These are phyloP conservation scores for Cutaneotrichosporon spelunceum DNA, from an alignment of 1,284 basidiomycete genomes.

Conservation along the genomic window DNA sequence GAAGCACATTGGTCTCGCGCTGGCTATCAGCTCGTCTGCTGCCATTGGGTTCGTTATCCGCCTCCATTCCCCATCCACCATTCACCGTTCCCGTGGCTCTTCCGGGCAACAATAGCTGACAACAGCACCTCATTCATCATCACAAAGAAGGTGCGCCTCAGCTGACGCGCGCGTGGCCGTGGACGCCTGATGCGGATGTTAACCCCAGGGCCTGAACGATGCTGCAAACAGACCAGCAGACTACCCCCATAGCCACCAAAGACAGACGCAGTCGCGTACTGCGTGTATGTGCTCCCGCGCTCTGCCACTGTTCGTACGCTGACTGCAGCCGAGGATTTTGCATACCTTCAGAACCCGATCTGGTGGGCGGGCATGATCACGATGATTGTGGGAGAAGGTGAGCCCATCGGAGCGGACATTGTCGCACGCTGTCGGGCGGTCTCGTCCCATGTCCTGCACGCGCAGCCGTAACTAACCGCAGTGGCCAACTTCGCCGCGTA, in stretches of 20 bases:
- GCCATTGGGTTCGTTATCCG: constrained; percentile 18
- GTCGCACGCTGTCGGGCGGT: background rate
- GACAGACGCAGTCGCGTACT: constrained; percentile 57
- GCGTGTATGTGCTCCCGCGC: constrained; percentile 66
- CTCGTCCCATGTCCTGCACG: background rate
- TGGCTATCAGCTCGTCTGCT: constrained; percentile 64
- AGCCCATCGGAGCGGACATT: background rate
- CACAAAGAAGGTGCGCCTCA: constrained; percentile 77
- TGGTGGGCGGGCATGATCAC: constrained; percentile 98
- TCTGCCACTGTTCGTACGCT: constrained; percentile 24
- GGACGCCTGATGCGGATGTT: constrained; percentile 6
- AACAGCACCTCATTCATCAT: constrained; percentile 81
- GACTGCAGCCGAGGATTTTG: constrained; percentile 67
- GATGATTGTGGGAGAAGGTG: constrained; percentile 84
- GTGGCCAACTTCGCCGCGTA: constrained; percentile 99
- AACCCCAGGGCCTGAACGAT: constrained; percentile 71
- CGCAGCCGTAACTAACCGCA: constrained; percentile 43
- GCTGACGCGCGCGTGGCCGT: no score
- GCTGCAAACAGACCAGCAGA: constrained; percentile 60
- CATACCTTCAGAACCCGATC: constrained; percentile 87
- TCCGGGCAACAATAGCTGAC: background rate
- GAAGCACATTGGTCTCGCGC: constrained; percentile 83
- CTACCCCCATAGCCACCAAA: constrained; percentile 68
- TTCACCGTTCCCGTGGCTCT: background rate
- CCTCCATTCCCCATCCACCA: no score